Percentiles rank a stretch among this genome's conserved stretches.
Conservation (phyloP, 202 grass and related monocot species). For the Setaria italica region DNA sequence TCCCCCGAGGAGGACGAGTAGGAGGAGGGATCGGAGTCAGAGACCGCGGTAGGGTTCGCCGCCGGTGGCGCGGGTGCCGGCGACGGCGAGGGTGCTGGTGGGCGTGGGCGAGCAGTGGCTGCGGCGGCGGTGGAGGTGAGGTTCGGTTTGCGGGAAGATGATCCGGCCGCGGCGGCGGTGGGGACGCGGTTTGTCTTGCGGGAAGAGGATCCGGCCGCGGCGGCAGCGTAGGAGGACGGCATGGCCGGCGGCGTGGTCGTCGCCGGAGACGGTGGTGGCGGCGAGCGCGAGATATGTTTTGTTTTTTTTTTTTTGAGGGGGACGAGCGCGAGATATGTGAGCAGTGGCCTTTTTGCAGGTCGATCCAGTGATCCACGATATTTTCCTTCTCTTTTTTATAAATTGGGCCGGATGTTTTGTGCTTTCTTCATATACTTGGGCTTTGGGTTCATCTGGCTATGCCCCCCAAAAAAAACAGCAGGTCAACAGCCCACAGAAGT, state of each 20-base stretch:
- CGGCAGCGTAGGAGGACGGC: conserved; percentile 60
- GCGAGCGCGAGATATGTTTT: conserved; percentile 43
- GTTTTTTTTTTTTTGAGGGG: too few species aligned
- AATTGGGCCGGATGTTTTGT: background rate
- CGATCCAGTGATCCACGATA: conserved; percentile 15
- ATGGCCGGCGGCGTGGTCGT: conserved; percentile 45
- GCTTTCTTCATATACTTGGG: background rate
- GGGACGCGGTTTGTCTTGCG: conserved; percentile 15
- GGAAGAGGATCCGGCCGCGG: conserved; percentile 46
- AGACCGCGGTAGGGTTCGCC: conserved; percentile 47
- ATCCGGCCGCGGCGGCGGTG: background rate
- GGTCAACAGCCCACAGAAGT: background rate
- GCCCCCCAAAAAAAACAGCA: too few species aligned
- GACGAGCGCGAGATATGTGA: conserved; percentile 41
- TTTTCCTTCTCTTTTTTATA: background rate
- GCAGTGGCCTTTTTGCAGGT: background rate
- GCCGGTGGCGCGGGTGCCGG: conserved; percentile 20
- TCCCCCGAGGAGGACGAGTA: conserved; percentile 68
- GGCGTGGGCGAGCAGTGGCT: background rate
- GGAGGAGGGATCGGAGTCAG: conserved; percentile 49
- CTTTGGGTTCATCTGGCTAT: background rate
- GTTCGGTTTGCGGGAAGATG: conserved; percentile 19
- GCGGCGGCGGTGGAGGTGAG: background rate
- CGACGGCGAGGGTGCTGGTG: conserved; percentile 13
- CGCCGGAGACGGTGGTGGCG: conserved; percentile 32